These are phyloP conservation scores for Atkinsonella hypoxylon DNA, from an alignment of 2,329 filamentous ascomycete species.

Conservation along the genomic window DNA sequence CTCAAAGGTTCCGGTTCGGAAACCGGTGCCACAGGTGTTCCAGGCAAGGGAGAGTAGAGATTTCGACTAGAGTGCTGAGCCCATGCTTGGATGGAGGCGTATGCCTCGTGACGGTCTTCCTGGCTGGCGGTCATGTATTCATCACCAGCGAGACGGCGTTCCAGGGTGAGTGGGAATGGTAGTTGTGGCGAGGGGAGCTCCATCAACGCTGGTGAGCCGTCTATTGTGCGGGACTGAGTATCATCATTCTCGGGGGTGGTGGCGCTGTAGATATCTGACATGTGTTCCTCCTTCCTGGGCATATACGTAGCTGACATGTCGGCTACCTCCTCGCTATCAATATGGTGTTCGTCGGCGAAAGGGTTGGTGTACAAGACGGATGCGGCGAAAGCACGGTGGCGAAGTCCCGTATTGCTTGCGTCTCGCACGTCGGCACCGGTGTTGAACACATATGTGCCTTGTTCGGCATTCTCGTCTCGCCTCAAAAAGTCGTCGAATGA, in stretches of 20 bases:
- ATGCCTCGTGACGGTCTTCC: slow-evolving; percentile 34
- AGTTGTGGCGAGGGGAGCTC: slow-evolving; percentile 16
- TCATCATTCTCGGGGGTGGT: slow-evolving; percentile 31
- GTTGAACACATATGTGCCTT: slow-evolving; percentile 46
- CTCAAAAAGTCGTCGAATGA: slow-evolving; percentile 49
- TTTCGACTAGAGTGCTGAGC: slow-evolving; percentile 39
- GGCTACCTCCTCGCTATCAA: slow-evolving; percentile 34
- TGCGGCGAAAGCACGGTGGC: slow-evolving; percentile 33
- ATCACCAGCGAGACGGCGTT: slow-evolving; percentile 25
- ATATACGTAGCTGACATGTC: slow-evolving; percentile 28
- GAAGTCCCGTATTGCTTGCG: slow-evolving; percentile 30
- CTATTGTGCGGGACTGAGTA: slow-evolving; percentile 12
- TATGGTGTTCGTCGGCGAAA: slow-evolving; percentile 45
- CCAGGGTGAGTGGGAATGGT: slow-evolving; percentile 19
- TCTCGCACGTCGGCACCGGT: slow-evolving; percentile 35
- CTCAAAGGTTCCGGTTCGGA: slow-evolving; percentile 42
- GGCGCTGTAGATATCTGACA: slow-evolving; percentile 46
- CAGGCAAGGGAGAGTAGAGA: slow-evolving; percentile 51
- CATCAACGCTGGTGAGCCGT: slow-evolving; percentile 20
- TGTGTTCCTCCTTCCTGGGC: slow-evolving; percentile 33
- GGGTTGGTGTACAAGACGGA: slow-evolving; percentile 42
- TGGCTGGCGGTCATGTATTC: slow-evolving; percentile 43
- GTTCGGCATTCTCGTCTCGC: slow-evolving; percentile 37
- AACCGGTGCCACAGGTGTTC: slow-evolving; percentile 33
- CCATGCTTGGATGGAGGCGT: slow-evolving; percentile 53